Conservation (phyloP, 148 eudicot genomes). For the Salicornia ramosissima region DNA sequence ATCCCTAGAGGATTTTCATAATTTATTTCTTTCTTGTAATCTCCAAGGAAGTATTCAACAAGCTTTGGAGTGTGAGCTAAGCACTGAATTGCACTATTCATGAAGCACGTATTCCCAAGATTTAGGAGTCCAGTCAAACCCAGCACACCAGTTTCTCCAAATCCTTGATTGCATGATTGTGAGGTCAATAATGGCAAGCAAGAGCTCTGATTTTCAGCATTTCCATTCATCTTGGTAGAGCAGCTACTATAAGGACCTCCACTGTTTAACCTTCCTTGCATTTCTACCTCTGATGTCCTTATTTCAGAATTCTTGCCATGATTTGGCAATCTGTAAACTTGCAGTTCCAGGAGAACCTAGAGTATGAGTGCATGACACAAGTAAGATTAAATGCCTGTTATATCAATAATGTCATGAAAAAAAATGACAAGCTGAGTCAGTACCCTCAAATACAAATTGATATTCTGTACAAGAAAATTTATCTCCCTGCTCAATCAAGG, state of each 20-base stretch:
- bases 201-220: conserved; percentile 29
- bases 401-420: not conserved
- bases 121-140: conserved; percentile 80
- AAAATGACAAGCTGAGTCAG: not conserved
- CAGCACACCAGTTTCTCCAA: conserved; percentile 34
- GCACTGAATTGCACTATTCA: conserved; percentile 92
- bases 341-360: conserved; percentile 61
- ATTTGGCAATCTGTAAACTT: conserved; percentile 47
- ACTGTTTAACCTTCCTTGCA: conserved; percentile 23
- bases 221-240: conserved; percentile 46
- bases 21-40: conserved; percentile 71
- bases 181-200: conserved; percentile 17
- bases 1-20: conserved; percentile 67
- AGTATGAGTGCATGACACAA: not conserved
- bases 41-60: conserved; percentile 82
- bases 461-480: not conserved
- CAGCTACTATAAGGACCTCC: conserved; percentile 22
- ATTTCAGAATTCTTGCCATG: conserved; percentile 21
- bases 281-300: conserved; percentile 20
- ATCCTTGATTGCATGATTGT: conserved; percentile 23
- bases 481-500: not conserved
- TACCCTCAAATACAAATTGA: not conserved
- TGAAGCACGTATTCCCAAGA: conserved; percentile 90
- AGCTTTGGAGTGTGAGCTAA: conserved; percentile 80
- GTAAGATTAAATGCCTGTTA: not conserved